phyloP scores from a whole-genome alignment of 148 eudicot genomes.

The Vaccinium macrocarpon region DNA sequence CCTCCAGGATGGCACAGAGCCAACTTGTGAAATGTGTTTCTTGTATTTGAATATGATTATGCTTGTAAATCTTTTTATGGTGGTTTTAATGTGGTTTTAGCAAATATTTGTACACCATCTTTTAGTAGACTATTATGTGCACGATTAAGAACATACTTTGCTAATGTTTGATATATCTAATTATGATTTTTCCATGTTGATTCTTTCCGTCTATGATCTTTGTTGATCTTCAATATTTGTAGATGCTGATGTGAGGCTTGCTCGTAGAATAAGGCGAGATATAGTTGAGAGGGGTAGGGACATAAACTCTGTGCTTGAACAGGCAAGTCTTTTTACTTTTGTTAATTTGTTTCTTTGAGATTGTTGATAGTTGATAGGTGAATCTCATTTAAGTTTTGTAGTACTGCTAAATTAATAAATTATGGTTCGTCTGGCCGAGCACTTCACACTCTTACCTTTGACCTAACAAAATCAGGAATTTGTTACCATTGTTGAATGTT shows the following conservation, averaged over 20 bases:
- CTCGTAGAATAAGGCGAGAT: constrained; percentile 96
- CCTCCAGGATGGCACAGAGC: neutral
- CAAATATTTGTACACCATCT: neutral
- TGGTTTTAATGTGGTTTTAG: neutral
- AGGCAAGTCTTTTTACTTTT: constrained; percentile 46
- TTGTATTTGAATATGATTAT: neutral
- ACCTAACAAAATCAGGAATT: neutral
- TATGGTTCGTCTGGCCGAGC: neutral
- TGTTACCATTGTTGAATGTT: neutral
- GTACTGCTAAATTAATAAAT: neutral
- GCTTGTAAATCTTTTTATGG: neutral
- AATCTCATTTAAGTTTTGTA: neutral
- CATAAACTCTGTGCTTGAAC: constrained; percentile 89
- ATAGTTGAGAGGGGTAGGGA: constrained; percentile 98
- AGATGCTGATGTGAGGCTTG: constrained; percentile 99
- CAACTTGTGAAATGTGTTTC: neutral
- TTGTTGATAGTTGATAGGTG: neutral
- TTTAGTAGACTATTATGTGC: neutral
- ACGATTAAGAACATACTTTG: neutral
- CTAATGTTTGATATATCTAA: neutral
- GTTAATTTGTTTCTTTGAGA: constrained; percentile 4
- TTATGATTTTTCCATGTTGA: neutral
- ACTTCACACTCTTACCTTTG: neutral
- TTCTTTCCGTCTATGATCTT: neutral
- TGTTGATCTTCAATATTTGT: constrained; percentile 18